Percentiles rank a stretch among this genome's conserved stretches.
These are phyloP conservation scores for Trichophyton equinum DNA, from an alignment of 2,329 filamentous ascomycete species.

Conservation along the genomic window DNA sequence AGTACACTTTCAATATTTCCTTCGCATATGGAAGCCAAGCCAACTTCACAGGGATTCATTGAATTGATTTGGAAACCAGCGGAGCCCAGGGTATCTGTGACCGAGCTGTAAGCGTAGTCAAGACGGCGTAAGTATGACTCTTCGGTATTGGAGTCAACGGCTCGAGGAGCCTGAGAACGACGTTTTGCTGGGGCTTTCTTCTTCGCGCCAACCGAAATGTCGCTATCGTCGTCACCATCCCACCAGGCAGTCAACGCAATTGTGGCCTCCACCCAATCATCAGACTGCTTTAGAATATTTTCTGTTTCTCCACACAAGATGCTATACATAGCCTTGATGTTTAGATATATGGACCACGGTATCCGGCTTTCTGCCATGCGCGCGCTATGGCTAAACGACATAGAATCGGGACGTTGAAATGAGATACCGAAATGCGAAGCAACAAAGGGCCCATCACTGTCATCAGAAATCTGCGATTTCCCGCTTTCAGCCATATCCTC, in stretches of 20 bases:
- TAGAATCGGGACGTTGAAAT: constrained; percentile 39
- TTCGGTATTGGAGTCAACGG: constrained; percentile 42
- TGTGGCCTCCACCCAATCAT: constrained; percentile 87
- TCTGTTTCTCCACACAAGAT: constrained; percentile 64
- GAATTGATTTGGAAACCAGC: constrained; percentile 59
- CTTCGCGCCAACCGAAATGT: constrained; percentile 21
- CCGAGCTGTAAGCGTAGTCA: constrained; percentile 53
- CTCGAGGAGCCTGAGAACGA: constrained; percentile 25
- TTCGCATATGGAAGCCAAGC: constrained; percentile 68
- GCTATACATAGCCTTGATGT: constrained; percentile 65
- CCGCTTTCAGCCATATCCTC: constrained; percentile 69
- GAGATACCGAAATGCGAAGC: constrained; percentile 32
- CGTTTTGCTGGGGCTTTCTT: constrained; percentile 9
- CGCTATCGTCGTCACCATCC: constrained; percentile 60
- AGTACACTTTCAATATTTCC: constrained; percentile 67
- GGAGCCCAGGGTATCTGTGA: constrained; percentile 53
- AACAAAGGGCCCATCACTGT: constrained; percentile 35
- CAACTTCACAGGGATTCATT: constrained; percentile 64
- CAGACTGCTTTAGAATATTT: constrained; percentile 61
- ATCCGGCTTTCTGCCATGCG: constrained; percentile 71
- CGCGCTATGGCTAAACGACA: constrained; percentile 53
- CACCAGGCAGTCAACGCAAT: constrained; percentile 81
- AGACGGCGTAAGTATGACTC: constrained; percentile 65
- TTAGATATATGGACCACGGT: constrained; percentile 83
- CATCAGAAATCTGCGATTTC: constrained; percentile 29